These are phyloP conservation scores for Eragrostis tef DNA, from an alignment of 202 grass and related monocot species.

Conservation along the genomic window DNA sequence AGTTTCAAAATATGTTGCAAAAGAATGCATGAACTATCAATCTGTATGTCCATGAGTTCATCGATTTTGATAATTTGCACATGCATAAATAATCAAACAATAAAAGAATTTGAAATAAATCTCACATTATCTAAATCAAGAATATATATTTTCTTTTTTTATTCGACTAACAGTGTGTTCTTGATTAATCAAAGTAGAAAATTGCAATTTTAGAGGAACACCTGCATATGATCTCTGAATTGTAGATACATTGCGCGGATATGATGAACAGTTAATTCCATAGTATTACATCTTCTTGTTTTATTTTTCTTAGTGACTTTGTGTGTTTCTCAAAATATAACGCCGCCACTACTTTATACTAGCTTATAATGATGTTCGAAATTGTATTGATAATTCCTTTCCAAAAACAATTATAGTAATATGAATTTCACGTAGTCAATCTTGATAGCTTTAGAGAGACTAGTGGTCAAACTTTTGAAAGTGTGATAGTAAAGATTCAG, in stretches of 20 bases:
- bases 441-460: constrained; percentile 29
- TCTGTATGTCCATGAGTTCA: no score
- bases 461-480: constrained; percentile 8
- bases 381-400: constrained; percentile 3
- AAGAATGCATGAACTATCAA: no score
- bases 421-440: constrained; percentile 3
- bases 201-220: no score
- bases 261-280: constrained; percentile 28
- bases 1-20: no score
- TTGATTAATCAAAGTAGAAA: no score
- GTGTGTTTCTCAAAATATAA: constrained; percentile 4
- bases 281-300: constrained; percentile 11
- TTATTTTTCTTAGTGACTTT: background rate
- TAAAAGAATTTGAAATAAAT: no score
- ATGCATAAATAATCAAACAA: no score
- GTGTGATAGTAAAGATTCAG: constrained; percentile 11
- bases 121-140: no score
- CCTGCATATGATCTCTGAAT: no score
- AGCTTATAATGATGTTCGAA: constrained; percentile 40
- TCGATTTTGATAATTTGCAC: no score
- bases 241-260: background rate
- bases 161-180: no score
- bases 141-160: no score
- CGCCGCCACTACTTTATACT: constrained; percentile 10
- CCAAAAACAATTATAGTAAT: background rate